These are phyloP conservation scores for Coemansia sp. DNA, from an alignment of 192 early-diverging fungal species.

Conservation along the genomic window DNA sequence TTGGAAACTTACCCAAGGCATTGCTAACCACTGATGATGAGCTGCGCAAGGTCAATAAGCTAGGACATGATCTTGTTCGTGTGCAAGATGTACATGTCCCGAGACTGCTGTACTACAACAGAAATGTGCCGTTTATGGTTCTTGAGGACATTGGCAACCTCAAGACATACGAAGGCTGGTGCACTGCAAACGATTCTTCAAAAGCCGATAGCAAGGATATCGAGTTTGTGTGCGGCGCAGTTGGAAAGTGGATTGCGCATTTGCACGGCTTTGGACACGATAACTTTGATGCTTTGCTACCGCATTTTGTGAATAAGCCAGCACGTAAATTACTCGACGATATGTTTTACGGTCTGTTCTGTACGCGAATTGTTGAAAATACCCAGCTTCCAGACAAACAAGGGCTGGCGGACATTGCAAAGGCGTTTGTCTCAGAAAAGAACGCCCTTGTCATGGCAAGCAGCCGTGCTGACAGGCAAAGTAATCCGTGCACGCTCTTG, in stretches of 20 bases:
- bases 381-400: slow-evolving; percentile 13
- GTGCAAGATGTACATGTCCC: slow-evolving; percentile 18
- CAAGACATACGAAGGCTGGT: slow-evolving; percentile 19
- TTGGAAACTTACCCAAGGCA: neutral
- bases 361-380: slow-evolving; percentile 9
- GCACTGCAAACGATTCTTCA: neutral
- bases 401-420: slow-evolving; percentile 16
- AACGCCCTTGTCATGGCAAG: neutral
- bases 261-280: slow-evolving; percentile 29
- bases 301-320: slow-evolving; percentile 19
- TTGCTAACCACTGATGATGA: neutral
- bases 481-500: slow-evolving; percentile 12
- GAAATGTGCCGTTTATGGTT: slow-evolving; percentile 18
- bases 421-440: neutral
- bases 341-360: slow-evolving; percentile 20
- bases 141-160: slow-evolving; percentile 31
- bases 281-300: slow-evolving; percentile 4
- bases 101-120: slow-evolving; percentile 23
- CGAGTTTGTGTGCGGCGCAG: slow-evolving; percentile 13
- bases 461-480: neutral
- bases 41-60: neutral
- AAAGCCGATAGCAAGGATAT: neutral
- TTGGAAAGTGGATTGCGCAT: slow-evolving; percentile 32
- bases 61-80: neutral
- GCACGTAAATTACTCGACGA: slow-evolving; percentile 16